phyloP scores from a whole-genome alignment of 805 yeast species.

The Ogataea haglerorum region DNA sequence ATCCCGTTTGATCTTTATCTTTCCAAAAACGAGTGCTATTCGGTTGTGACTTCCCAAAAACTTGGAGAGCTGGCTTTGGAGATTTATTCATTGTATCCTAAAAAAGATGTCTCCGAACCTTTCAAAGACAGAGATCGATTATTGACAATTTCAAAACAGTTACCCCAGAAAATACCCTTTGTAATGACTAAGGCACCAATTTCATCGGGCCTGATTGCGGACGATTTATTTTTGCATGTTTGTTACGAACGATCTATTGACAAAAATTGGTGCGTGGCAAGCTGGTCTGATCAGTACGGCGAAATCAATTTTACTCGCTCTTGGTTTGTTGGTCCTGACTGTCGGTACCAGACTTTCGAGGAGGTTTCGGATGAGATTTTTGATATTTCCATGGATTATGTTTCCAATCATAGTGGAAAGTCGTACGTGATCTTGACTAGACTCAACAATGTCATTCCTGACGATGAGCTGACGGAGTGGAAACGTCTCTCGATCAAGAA shows the following conservation, averaged over 20 bases:
- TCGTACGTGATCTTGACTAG: constrained; percentile 66
- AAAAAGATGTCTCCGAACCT: background rate
- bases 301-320: constrained; percentile 56
- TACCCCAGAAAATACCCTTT: constrained; percentile 43
- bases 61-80: constrained; percentile 46
- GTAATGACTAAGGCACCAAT: constrained; percentile 38
- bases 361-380: constrained; percentile 65
- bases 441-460: constrained; percentile 70
- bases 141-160: constrained; percentile 38
- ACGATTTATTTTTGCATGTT: constrained; percentile 77
- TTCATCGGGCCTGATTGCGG: constrained; percentile 42
- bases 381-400: constrained; percentile 50
- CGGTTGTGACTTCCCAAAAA: constrained; percentile 33
- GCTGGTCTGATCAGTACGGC: constrained; percentile 89
- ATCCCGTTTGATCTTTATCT: constrained; percentile 40
- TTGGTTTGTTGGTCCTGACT: constrained; percentile 47
- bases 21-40: constrained; percentile 32
- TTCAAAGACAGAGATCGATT: constrained; percentile 32
- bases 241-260: constrained; percentile 83
- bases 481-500: constrained; percentile 61
- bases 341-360: constrained; percentile 39
- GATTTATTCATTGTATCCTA: constrained; percentile 57
- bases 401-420: constrained; percentile 45
- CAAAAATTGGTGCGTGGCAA: constrained; percentile 78
- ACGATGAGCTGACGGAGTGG: constrained; percentile 80